phyloP scores from a whole-genome alignment of 257 asterid species.

The Plantago major region DNA sequence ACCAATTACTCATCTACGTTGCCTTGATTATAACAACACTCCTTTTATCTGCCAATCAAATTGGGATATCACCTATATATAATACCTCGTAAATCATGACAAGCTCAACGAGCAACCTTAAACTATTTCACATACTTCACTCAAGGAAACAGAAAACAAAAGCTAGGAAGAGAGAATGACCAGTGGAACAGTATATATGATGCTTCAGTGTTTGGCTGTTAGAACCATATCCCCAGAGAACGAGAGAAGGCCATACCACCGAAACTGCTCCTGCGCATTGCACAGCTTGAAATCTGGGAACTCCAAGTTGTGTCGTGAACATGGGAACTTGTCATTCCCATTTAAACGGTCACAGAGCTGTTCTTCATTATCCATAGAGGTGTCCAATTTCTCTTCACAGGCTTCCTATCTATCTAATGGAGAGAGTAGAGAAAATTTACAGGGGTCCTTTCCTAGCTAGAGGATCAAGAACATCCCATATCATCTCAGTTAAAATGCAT shows the following conservation, averaged over 20 bases:
- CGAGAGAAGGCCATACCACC: constrained; percentile 44
- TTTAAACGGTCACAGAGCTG: background rate
- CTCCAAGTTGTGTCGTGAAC: constrained; percentile 5
- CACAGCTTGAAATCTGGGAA: constrained; percentile 13
- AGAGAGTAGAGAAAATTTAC: too few species aligned
- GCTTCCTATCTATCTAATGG: too few species aligned
- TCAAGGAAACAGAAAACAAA: background rate
- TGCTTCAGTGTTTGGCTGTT: constrained; percentile 34
- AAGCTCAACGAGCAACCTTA: background rate
- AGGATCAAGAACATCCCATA: too few species aligned
- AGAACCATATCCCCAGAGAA: constrained; percentile 41
- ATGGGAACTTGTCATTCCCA: constrained; percentile 8
- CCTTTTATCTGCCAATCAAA: too few species aligned
- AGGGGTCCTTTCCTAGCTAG: too few species aligned
- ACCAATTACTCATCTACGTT: background rate
- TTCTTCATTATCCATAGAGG: constrained; percentile 1
- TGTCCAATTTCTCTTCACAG: constrained; percentile 3
- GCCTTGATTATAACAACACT: constrained; percentile 1
- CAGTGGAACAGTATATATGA: constrained; percentile 52
- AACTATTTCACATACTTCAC: background rate
- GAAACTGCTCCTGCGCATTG: constrained; percentile 43
- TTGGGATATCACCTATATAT: background rate
- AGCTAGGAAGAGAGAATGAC: constrained; percentile 23
- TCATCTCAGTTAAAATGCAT: too few species aligned
- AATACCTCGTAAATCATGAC: background rate